Evolutionary conservation across 495 filamentous ascomycete genomes (phyloP).

Genomic region (Massariosphaeria phaeospora): DNA sequence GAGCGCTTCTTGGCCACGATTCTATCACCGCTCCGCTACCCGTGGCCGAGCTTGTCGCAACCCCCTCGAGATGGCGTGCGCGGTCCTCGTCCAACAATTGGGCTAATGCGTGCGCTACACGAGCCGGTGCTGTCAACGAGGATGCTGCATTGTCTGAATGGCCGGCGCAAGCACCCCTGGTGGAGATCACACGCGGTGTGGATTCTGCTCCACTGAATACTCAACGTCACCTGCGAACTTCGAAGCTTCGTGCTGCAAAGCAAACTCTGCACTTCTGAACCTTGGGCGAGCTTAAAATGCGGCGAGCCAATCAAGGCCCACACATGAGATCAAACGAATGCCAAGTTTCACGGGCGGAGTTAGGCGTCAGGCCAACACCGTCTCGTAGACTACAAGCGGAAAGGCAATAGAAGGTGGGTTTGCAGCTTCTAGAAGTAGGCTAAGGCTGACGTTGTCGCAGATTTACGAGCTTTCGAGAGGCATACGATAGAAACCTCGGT

Average conservation of each 20-base stretch:
- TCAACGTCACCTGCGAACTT: too few species aligned
- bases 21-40: too few species aligned
- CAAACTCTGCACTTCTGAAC: too few species aligned
- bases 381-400: neutral
- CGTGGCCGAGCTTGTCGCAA: too few species aligned
- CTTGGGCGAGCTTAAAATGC: neutral
- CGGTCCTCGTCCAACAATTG: neutral
- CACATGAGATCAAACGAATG: constrained; percentile 15
- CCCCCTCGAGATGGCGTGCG: constrained; percentile 24
- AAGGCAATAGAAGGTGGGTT: constrained; percentile 6
- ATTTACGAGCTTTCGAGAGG: neutral
- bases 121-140: neutral
- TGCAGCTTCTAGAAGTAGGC: constrained; percentile 23
- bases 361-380: neutral
- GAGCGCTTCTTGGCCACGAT: too few species aligned
- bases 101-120: neutral
- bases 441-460: neutral
- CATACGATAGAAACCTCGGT: too few species aligned
- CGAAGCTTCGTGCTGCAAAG: too few species aligned
- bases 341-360: constrained; percentile 2
- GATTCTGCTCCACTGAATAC: too few species aligned
- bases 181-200: constrained; percentile 10
- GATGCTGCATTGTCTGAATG: neutral
- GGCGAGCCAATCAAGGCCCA: constrained; percentile 12
- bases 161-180: neutral